Percentiles rank a stretch among this genome's conserved stretches.
phyloP scores from a whole-genome alignment of 495 filamentous ascomycete species.

The Penicillium ochrochloron region DNA sequence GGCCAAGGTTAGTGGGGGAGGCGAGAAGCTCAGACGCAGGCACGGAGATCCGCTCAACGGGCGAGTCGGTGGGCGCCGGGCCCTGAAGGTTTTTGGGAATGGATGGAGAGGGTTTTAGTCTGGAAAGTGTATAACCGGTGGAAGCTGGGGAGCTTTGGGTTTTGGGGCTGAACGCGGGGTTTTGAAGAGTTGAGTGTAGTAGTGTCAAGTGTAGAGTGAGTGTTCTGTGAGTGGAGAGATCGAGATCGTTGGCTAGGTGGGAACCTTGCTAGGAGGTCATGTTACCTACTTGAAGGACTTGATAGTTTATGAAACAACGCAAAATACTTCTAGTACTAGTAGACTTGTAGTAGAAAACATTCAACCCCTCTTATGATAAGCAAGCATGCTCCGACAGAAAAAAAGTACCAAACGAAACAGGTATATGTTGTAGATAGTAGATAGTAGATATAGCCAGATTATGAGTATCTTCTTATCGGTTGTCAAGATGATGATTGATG shows the following conservation, averaged over 20 bases:
- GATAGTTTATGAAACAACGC: background rate
- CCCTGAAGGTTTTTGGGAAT: conserved; percentile 27
- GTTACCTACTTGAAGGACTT: background rate
- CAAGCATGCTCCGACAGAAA: background rate
- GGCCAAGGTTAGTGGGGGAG: background rate
- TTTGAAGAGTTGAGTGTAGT: background rate
- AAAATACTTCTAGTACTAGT: too few species aligned
- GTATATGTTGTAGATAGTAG: background rate
- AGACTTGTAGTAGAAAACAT: background rate
- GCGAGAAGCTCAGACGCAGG: conserved; percentile 24
- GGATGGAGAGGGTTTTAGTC: conserved; percentile 1
- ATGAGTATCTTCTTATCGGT: background rate
- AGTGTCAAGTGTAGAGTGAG: too few species aligned
- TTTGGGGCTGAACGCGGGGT: background rate
- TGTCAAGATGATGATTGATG: background rate
- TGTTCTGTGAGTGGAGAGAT: background rate
- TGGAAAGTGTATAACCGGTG: background rate
- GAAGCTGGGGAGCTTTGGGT: background rate
- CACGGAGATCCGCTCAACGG: conserved; percentile 23
- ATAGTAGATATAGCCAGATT: background rate
- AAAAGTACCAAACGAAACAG: background rate
- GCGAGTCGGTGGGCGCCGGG: conserved; percentile 27
- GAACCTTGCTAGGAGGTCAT: background rate
- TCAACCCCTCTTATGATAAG: background rate
- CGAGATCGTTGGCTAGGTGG: background rate